Percentiles rank a stretch among this genome's conserved stretches.
Evolutionary conservation across 2,329 filamentous ascomycete genomes (phyloP).

Genomic region (Exophiala mesophila): DNA sequence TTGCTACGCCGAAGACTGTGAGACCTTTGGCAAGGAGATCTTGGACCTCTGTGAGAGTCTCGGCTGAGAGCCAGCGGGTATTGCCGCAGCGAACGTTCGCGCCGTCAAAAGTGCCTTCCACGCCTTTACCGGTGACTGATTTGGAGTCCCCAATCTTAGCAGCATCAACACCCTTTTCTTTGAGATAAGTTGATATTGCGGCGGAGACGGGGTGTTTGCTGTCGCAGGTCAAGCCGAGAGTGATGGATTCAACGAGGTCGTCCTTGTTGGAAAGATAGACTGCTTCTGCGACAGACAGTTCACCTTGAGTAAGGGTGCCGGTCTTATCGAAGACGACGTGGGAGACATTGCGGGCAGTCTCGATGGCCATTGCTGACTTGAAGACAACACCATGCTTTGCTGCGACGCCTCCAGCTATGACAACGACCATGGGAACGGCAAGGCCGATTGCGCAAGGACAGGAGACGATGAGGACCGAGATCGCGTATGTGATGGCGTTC

Average conservation of each 20-base stretch:
- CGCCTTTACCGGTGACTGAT: constrained; percentile 30
- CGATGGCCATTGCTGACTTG: constrained; percentile 61
- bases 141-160: constrained; percentile 25
- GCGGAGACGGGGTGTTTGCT: constrained; percentile 52
- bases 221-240: constrained; percentile 40
- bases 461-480: constrained; percentile 68
- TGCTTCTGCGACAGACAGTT: constrained; percentile 37
- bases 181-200: constrained; percentile 44
- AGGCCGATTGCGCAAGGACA: constrained; percentile 75
- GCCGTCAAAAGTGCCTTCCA: constrained; percentile 15
- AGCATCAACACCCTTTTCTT: constrained; percentile 16
- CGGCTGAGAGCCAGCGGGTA: constrained; percentile 34
- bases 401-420: constrained; percentile 64
- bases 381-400: constrained; percentile 64
- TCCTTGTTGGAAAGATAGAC: constrained; percentile 22
- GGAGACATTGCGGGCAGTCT: constrained; percentile 55
- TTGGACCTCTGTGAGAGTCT: constrained; percentile 30
- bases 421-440: constrained; percentile 72
- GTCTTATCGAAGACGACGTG: constrained; percentile 79
- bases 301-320: constrained; percentile 64
- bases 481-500: constrained; percentile 64
- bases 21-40: constrained; percentile 39
- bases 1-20: constrained; percentile 54
- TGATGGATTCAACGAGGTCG: constrained; percentile 21
- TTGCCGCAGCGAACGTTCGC: constrained; percentile 19